phyloP scores from a whole-genome alignment of 1,284 basidiomycete genomes.

The Ceratobasidium sp. region DNA sequence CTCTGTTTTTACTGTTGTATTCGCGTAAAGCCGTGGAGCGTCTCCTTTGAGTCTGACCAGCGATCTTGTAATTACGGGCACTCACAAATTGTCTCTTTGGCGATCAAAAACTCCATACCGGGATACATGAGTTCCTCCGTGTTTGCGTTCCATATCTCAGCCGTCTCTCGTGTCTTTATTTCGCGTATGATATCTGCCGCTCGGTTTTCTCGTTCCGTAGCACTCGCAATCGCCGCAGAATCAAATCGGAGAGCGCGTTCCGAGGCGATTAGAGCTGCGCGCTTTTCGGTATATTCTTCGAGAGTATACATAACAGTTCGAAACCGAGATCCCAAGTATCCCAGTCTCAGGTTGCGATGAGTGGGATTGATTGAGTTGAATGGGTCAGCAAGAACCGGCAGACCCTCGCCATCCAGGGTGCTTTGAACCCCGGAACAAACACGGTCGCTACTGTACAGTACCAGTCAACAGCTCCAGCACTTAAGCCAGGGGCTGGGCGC shows the following conservation, averaged over 20 bases:
- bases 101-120: conserved; percentile 77
- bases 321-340: not conserved
- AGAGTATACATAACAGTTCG: conserved; percentile 39
- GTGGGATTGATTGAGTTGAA: too few relatives aligned
- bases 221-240: conserved; percentile 46
- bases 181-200: conserved; percentile 64
- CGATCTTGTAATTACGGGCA: too few relatives aligned
- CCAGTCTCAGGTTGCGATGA: too few relatives aligned
- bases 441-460: too few relatives aligned
- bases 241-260: conserved; percentile 61
- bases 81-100: conserved; percentile 50
- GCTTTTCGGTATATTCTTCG: conserved; percentile 56
- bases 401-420: too few relatives aligned
- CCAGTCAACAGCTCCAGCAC: too few relatives aligned
- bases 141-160: conserved; percentile 63
- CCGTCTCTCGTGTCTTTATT: conserved; percentile 63
- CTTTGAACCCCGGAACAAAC: too few relatives aligned
- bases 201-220: conserved; percentile 56
- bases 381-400: too few relatives aligned
- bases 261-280: conserved; percentile 59
- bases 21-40: conserved; percentile 63
- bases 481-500: too few relatives aligned
- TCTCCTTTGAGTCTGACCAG: conserved; percentile 54
- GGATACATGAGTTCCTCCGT: conserved; percentile 67
- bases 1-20: conserved; percentile 62